Conservation (phyloP, 441 rosid species). For the Lepidium campestre region DNA sequence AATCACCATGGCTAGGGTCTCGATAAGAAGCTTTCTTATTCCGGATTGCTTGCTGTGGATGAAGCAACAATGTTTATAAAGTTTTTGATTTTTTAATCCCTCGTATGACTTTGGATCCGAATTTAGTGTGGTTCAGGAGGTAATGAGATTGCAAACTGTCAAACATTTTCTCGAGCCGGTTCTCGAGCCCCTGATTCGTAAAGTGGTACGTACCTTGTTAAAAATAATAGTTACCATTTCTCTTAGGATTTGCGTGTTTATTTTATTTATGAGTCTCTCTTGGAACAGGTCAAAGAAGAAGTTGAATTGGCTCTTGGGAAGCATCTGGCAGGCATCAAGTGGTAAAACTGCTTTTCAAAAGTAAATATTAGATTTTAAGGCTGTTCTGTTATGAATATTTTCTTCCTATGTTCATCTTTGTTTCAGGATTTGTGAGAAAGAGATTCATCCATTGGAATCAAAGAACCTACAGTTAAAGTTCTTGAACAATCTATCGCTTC, state of each 20-base stretch:
- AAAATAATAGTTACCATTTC: not conserved
- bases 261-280: not conserved
- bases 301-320: constrained; percentile 81
- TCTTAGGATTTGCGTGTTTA: not conserved
- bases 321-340: constrained; percentile 55
- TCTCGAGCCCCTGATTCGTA: constrained; percentile 90
- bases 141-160: constrained; percentile 66
- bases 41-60: not conserved
- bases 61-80: not conserved
- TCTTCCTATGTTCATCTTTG: constrained; percentile 6
- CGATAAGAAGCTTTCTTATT: not conserved
- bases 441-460: constrained; percentile 43
- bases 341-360: constrained; percentile 36
- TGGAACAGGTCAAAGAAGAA: constrained; percentile 88
- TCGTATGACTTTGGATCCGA: constrained; percentile 12
- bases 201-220: constrained; percentile 56
- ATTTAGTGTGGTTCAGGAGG: constrained; percentile 89
- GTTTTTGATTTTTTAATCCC: not conserved
- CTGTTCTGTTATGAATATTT: not conserved
- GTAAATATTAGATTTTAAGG: not conserved
- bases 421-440: constrained; percentile 66
- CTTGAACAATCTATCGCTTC: constrained; percentile 62
- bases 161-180: constrained; percentile 73
- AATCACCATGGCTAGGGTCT: not conserved
- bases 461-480: constrained; percentile 72